Conservation (phyloP, 768 basidiomycete genomes). For the Lentinus tigrinus region DNA sequence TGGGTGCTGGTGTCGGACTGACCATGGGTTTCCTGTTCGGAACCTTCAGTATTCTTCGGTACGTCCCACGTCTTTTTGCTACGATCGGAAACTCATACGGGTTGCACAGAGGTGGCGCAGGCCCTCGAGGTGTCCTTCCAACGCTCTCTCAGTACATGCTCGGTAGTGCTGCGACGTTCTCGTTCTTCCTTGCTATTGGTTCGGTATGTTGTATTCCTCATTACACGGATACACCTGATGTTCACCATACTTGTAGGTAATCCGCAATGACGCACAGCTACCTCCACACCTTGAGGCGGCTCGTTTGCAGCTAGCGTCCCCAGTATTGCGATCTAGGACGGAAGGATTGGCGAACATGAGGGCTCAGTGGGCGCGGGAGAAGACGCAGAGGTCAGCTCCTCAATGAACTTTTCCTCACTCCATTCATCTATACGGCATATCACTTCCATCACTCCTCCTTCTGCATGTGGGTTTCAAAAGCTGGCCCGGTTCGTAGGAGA, state of each 20-base stretch:
- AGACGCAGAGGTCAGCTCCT: conserved; percentile 12
- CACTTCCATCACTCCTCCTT: too few relatives aligned
- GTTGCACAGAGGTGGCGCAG: conserved; percentile 72
- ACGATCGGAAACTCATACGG: background rate
- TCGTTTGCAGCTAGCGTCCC: conserved; percentile 54
- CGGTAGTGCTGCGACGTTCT: conserved; percentile 95
- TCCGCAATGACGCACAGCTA: conserved; percentile 73
- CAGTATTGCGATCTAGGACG: conserved; percentile 59
- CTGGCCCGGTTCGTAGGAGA: too few relatives aligned
- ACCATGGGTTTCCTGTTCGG: conserved; percentile 99
- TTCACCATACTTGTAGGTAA: conserved; percentile 57
- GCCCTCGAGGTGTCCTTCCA: conserved; percentile 84
- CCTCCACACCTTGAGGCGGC: conserved; percentile 64
- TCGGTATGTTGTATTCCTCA: conserved; percentile 49
- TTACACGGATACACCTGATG: background rate
- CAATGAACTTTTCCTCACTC: background rate
- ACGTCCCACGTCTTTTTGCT: conserved; percentile 26
- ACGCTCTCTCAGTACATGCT: conserved; percentile 99
- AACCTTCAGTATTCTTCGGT: conserved; percentile 89
- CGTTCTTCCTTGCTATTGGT: conserved; percentile 94
- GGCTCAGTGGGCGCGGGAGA: conserved; percentile 62
- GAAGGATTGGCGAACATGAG: conserved; percentile 72
- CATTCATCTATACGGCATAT: too few relatives aligned
- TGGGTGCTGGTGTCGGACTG: conserved; percentile 92
- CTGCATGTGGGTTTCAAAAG: too few relatives aligned